Percentiles rank a stretch among this genome's conserved stretches.
phyloP scores from a whole-genome alignment of 2,329 filamentous ascomycete species.

The Dryadomyces sulphureus region DNA sequence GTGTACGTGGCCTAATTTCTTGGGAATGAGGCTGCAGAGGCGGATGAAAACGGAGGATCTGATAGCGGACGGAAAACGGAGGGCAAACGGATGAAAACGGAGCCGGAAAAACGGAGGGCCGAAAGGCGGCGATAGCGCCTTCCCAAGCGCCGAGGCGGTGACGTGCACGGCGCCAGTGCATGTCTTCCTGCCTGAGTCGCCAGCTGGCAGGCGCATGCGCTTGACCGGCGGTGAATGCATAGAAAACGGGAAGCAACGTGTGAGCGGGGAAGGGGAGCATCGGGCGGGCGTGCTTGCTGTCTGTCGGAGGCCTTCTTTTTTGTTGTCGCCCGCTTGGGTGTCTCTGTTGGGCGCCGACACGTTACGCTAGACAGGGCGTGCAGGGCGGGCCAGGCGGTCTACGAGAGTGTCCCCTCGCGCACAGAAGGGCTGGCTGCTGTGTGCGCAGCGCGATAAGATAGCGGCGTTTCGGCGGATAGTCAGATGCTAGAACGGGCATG shows the following conservation, averaged over 20 bases:
- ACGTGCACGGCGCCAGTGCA: neutral
- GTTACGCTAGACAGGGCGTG: neutral
- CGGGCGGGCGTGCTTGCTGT: neutral
- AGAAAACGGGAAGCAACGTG: neutral
- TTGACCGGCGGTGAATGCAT: conserved; percentile 1
- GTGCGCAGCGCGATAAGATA: no score
- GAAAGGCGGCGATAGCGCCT: no score
- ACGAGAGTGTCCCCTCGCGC: neutral
- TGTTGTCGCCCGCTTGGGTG: no score
- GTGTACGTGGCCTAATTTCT: neutral
- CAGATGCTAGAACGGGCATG: no score
- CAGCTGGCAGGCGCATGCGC: neutral
- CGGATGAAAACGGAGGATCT: neutral
- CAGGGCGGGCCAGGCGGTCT: conserved; percentile 3
- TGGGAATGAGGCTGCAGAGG: neutral
- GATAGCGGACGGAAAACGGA: neutral
- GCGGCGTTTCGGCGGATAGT: no score
- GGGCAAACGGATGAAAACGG: no score
- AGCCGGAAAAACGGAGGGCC: no score
- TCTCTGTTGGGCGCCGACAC: conserved; percentile 1
- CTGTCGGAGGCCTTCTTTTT: neutral
- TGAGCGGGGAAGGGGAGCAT: neutral
- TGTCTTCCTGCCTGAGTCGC: neutral
- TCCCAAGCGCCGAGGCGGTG: no score
- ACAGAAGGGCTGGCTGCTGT: neutral